Percentiles rank a stretch among this genome's conserved stretches.
These are phyloP conservation scores for Linum tenue DNA, from an alignment of 345 rosid genomes.

Conservation along the genomic window DNA sequence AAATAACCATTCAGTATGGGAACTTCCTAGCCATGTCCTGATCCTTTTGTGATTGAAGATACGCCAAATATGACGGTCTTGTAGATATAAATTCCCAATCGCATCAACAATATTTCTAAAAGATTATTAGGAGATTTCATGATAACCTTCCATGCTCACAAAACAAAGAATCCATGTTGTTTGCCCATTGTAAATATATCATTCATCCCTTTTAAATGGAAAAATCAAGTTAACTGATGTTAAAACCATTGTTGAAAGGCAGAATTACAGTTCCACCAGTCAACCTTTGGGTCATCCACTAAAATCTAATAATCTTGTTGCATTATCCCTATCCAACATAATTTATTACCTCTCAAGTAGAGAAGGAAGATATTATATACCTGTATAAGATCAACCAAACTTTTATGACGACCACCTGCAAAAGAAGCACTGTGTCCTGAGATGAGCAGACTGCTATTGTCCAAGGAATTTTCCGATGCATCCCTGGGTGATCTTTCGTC, in stretches of 20 bases:
- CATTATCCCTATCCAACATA: too few relatives aligned
- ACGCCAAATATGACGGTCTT: too few relatives aligned
- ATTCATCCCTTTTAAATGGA: neutral
- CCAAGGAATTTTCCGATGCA: constrained; percentile 14
- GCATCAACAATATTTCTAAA: too few relatives aligned
- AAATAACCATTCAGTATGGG: too few relatives aligned
- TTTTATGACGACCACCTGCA: constrained; percentile 57
- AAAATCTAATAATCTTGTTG: neutral
- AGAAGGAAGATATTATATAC: constrained; percentile 23
- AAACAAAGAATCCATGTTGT: too few relatives aligned
- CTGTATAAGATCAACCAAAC: constrained; percentile 86
- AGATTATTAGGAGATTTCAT: too few relatives aligned
- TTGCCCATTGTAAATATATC: neutral
- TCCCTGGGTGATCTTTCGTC: constrained; percentile 50
- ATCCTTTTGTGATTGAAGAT: too few relatives aligned
- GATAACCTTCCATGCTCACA: too few relatives aligned
- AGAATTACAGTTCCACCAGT: neutral
- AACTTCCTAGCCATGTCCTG: too few relatives aligned
- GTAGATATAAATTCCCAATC: too few relatives aligned
- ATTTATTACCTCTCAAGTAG: neutral
- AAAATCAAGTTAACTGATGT: neutral
- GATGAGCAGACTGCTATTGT: constrained; percentile 10
- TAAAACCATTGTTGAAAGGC: neutral
- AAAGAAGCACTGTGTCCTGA: constrained; percentile 30
- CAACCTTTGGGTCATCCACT: neutral